phyloP scores from a whole-genome alignment of 345 rosid species.

The Punica granatum region DNA sequence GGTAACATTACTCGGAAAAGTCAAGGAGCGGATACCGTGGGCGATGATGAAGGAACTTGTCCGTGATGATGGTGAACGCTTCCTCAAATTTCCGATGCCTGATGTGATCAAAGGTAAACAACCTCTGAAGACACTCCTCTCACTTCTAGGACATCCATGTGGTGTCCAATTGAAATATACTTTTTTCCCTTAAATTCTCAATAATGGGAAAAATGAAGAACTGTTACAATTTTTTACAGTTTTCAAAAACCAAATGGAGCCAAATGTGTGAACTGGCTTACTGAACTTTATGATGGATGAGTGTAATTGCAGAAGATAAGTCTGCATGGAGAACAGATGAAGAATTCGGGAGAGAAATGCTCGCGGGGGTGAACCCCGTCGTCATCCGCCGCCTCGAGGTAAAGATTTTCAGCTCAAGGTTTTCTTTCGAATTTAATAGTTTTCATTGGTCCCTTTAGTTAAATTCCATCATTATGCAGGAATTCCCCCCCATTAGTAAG shows the following conservation, averaged over 20 bases:
- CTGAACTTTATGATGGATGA: not conserved
- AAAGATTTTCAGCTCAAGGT: not conserved
- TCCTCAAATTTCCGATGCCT: slow-evolving; percentile 11
- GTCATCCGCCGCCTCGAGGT: slow-evolving; percentile 2
- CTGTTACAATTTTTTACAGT: too few species aligned
- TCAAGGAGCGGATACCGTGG: slow-evolving; percentile 6
- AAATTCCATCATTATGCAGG: slow-evolving; percentile 23
- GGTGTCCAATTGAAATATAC: too few species aligned
- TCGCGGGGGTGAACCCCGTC: slow-evolving; percentile 15
- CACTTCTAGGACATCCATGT: too few species aligned
- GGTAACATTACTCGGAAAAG: slow-evolving; percentile 3
- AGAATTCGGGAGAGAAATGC: slow-evolving; percentile 19
- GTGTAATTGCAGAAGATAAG: slow-evolving; percentile 7
- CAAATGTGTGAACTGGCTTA: not conserved
- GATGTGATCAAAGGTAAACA: slow-evolving; percentile 10
- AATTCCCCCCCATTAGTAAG: slow-evolving; percentile 63
- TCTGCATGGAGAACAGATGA: slow-evolving; percentile 17
- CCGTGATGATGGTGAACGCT: slow-evolving; percentile 8
- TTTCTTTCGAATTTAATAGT: not conserved
- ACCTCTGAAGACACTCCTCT: not conserved
- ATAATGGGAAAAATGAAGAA: too few species aligned
- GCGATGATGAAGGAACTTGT: slow-evolving; percentile 7
- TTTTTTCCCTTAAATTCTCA: too few species aligned
- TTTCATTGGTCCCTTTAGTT: not conserved
- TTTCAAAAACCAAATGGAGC: too few species aligned